Base-by-base conservation (phyloP, 192 early-diverging fungal species). In the Linderina pennispora region DNA sequence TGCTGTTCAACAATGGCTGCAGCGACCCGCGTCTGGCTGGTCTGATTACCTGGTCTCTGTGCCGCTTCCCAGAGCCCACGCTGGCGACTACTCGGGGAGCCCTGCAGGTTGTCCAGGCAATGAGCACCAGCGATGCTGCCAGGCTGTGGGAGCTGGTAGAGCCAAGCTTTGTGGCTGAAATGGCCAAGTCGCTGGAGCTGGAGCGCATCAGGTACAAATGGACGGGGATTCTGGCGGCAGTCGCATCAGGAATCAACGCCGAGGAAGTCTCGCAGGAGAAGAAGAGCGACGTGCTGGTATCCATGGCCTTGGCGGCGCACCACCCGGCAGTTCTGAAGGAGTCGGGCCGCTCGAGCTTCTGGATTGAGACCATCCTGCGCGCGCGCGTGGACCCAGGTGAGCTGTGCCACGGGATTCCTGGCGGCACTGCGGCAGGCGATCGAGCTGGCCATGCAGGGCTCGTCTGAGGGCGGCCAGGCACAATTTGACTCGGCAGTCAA, bases 301-400 rank as follows among this genome's bases (percentile, higher is more conserved):
- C 78, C 1, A 51, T 83, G 41, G 69, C 79, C 13, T 26, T 85
- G 31, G 81, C 84, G 4, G 50, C 57, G 36, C 54, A 62, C 47
- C 57, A 65, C 18, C 54, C 57, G 10, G 58, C 50, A 5, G 50
- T 45, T 0, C 6, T 16, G 9, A 39, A 26, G 19, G 41, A 44
- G 13, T 70, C 74, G 17, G 72, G 76, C 9, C 77, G 82, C 34
- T 72, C 76, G 34, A 88, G 92, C 43, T 68, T 85, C 43, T 97
- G 94, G 94, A 83, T 97, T 45, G 65, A 80, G 9, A 75, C 95
- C 23, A 79, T 86, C 47, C 90, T 87, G 68, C 77, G 85, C 11
- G 71, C 83, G 11, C 65, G 76, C n/a, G 62, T 84, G 15, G 77
- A 88, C 48, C 86, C 86, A 17, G 80, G 80, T 9, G 77, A 83